phyloP scores from a whole-genome alignment of 2,329 filamentous ascomycete species.

The Penicillium sp. region DNA sequence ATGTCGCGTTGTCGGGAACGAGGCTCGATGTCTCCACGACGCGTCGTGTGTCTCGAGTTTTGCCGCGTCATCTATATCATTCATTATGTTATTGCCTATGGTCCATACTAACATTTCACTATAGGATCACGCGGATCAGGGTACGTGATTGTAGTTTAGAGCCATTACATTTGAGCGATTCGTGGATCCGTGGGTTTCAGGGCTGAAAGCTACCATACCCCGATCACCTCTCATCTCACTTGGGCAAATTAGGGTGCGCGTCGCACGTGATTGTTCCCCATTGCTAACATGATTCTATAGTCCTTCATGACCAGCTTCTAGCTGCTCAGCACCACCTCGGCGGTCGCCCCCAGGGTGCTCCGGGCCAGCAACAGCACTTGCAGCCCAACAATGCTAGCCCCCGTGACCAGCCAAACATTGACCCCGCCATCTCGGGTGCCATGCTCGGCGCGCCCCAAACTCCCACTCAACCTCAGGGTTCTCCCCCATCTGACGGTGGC shows the following conservation, averaged over 20 bases:
- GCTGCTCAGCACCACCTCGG: conserved; percentile 47
- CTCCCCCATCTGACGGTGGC: conserved; percentile 49
- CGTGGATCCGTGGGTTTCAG: background rate
- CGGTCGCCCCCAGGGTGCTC: conserved; percentile 42
- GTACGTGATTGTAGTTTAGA: conserved; percentile 34
- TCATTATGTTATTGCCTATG: background rate
- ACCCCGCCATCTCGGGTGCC: conserved; percentile 58
- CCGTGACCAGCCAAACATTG: conserved; percentile 56
- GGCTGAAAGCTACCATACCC: background rate
- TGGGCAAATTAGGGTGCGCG: background rate
- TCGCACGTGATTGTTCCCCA: background rate
- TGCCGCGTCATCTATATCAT: conserved; percentile 9
- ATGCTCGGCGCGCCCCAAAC: conserved; percentile 48
- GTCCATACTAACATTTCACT: conserved; percentile 13
- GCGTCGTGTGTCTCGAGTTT: conserved; percentile 13
- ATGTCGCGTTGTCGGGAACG: background rate
- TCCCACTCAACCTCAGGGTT: conserved; percentile 30
- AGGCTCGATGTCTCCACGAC: conserved; percentile 3
- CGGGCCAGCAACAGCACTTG: conserved; percentile 44
- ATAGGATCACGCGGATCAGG: conserved; percentile 48
- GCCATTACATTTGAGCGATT: background rate
- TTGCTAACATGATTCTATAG: conserved; percentile 38
- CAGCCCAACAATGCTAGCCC: conserved; percentile 44
- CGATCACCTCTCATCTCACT: background rate
- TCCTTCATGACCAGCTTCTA: conserved; percentile 64